Conservation (phyloP, 2,329 filamentous ascomycete species). For the Fusarium algeriense region DNA sequence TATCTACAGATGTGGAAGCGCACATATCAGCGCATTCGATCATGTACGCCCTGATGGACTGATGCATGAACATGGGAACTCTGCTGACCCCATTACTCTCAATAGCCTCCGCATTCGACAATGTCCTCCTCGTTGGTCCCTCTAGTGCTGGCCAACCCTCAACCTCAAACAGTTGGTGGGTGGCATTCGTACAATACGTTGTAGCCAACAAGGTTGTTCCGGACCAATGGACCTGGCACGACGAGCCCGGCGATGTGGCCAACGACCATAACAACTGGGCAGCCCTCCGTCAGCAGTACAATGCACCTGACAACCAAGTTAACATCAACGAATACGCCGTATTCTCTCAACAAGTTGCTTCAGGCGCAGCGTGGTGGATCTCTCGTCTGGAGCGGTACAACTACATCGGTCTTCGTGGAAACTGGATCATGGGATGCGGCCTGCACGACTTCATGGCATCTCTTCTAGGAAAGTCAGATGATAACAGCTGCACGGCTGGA, state of each 20-base stretch:
- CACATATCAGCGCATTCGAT: conserved; percentile 1
- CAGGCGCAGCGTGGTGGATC: conserved; percentile 4
- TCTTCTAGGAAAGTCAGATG: conserved; percentile 1
- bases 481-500: conserved; percentile 1
- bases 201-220: not conserved
- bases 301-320: conserved; percentile 2
- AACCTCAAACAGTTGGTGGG: conserved; percentile 10
- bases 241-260: conserved; percentile 1
- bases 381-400: conserved; percentile 9
- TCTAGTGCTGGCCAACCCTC: not conserved
- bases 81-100: not conserved
- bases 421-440: not conserved
- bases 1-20: conserved; percentile 5
- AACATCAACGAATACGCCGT: conserved; percentile 9
- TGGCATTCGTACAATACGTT: conserved; percentile 3
- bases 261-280: not conserved
- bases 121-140: not conserved
- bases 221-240: conserved; percentile 8
- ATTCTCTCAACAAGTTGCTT: not conserved
- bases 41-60: conserved; percentile 4
- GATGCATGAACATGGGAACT: not conserved
- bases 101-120: not conserved
- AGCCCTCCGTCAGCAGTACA: not conserved
- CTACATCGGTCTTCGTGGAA: conserved; percentile 1
- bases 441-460: conserved; percentile 10